Conservation (phyloP, 257 asterid species). For the Asclepias syriaca region DNA sequence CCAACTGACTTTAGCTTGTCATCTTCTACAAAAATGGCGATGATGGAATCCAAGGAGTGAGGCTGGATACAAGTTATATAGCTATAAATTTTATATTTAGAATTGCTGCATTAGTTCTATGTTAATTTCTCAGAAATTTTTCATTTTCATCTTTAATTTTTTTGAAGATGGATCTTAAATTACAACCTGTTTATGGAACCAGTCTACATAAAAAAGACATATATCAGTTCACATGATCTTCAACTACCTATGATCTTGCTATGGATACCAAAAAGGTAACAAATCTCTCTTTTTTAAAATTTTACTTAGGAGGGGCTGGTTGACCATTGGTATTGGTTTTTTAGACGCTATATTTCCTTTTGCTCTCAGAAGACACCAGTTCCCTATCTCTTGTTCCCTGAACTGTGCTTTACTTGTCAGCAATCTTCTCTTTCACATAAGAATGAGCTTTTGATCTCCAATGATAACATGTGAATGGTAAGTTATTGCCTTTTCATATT, state of each 20-base stretch:
- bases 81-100: background rate
- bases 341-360: background rate
- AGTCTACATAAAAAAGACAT: background rate
- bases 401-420: background rate
- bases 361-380: background rate
- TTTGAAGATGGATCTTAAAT: background rate
- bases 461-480: background rate
- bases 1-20: background rate
- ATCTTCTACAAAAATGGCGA: background rate
- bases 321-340: background rate
- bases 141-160: background rate
- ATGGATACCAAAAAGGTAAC: background rate
- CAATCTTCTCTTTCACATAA: background rate
- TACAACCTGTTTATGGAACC: background rate
- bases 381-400: background rate
- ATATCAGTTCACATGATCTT: background rate
- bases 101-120: background rate
- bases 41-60: background rate
- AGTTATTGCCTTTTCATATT: too few species aligned
- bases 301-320: background rate
- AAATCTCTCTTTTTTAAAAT: background rate
- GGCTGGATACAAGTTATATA: constrained; percentile 4
- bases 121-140: background rate
- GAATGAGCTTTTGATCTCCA: background rate
- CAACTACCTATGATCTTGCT: background rate